Evolutionary conservation across 345 rosid genomes (phyloP).

Genomic region (Conringia planisiliqua): DNA sequence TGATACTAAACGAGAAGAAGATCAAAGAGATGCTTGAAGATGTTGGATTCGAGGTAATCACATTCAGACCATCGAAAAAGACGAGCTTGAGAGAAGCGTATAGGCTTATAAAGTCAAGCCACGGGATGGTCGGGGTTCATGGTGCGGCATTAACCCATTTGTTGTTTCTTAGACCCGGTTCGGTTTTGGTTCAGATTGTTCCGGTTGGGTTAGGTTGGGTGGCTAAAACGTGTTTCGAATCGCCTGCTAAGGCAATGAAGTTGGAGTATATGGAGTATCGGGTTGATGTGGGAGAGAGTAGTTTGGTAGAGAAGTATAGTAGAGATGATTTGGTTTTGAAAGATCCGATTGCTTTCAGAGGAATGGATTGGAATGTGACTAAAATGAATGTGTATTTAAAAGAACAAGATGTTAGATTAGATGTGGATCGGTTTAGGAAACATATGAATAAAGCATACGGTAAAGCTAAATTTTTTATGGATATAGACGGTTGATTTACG

Average conservation of each 20-base stretch:
- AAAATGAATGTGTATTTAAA: constrained; percentile 56
- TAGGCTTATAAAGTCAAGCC: constrained; percentile 45
- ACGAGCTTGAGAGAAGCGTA: constrained; percentile 37
- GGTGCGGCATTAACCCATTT: constrained; percentile 60
- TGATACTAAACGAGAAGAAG: constrained; percentile 36
- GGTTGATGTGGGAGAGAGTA: constrained; percentile 44
- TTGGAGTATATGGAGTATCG: constrained; percentile 45
- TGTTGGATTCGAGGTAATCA: constrained; percentile 48
- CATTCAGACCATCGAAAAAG: constrained; percentile 29
- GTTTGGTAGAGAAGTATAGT: constrained; percentile 46
- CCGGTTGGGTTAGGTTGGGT: constrained; percentile 51
- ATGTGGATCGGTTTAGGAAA: constrained; percentile 42
- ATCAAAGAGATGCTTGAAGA: constrained; percentile 25
- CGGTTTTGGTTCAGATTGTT: constrained; percentile 51
- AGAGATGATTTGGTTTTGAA: constrained; percentile 38
- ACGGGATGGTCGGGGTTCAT: constrained; percentile 56
- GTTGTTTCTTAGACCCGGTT: constrained; percentile 48
- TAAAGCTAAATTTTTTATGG: constrained; percentile 46
- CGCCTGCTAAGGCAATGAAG: constrained; percentile 42
- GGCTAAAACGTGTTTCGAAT: constrained; percentile 39
- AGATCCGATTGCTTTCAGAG: constrained; percentile 40
- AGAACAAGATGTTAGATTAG: constrained; percentile 53
- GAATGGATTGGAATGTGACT: constrained; percentile 36
- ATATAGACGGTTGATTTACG: constrained; percentile 14
- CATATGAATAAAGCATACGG: constrained; percentile 37